Percentiles rank a stretch among this genome's conserved stretches.
phyloP scores from a whole-genome alignment of 2,329 filamentous ascomycete genomes.

The Shiraia bambusicola region DNA sequence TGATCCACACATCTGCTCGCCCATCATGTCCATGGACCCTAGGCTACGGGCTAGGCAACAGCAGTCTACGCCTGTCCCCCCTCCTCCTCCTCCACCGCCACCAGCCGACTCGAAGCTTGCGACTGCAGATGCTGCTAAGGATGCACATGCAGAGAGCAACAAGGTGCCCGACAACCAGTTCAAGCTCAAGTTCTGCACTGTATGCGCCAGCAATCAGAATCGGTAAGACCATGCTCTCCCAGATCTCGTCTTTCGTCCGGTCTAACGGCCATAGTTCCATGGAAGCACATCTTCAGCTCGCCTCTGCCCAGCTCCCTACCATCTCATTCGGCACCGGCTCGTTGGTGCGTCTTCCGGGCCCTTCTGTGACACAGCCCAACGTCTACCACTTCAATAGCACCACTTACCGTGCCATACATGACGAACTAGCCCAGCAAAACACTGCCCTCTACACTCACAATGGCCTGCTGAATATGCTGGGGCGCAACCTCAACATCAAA shows the following conservation, averaged over 20 bases:
- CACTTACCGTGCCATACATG: constrained; percentile 92
- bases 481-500: constrained; percentile 87
- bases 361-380: constrained; percentile 88
- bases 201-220: constrained; percentile 99
- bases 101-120: constrained; percentile 41
- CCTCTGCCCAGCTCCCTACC: constrained; percentile 82
- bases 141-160: constrained; percentile 27
- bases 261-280: constrained; percentile 66
- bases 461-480: constrained; percentile 92
- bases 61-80: constrained; percentile 46
- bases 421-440: constrained; percentile 85
- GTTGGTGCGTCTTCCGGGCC: constrained; percentile 87
- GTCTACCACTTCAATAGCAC: constrained; percentile 98
- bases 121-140: constrained; percentile 34
- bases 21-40: constrained; percentile 48
- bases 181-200: constrained; percentile 95
- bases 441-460: constrained; percentile 85
- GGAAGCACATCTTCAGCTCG: constrained; percentile 95
- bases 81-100: constrained; percentile 53
- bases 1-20: too few relatives aligned
- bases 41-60: constrained; percentile 52
- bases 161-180: constrained; percentile 57
- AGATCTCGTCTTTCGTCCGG: too few relatives aligned
- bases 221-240: constrained; percentile 58
- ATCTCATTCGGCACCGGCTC: constrained; percentile 97